Base-by-base conservation (phyloP, 805 yeast genomes). In the Metschnikowia matae region DNA sequence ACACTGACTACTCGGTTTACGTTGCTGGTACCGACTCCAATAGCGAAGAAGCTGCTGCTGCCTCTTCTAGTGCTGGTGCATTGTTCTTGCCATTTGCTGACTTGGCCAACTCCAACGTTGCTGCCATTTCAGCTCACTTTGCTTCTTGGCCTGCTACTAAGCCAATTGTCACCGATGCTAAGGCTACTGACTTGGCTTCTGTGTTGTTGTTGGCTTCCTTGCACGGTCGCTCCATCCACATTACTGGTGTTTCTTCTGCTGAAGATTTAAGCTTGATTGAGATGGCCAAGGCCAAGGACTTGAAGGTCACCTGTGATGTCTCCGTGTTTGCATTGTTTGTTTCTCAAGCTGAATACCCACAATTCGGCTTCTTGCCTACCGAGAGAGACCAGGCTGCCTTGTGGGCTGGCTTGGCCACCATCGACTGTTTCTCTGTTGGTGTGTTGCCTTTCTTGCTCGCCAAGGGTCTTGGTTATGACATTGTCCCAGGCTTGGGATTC, bases 161-260 rank as follows among this genome's bases (percentile, higher is more conserved):
- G 73, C 92, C 94, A 52, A 85, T 92, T 53, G 79, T 91, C 56
- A 89, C 97, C 39, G 97, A 92, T 70, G 97, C 98, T 45, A 84
- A 82, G 66, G 84, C 92, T 23, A 87, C 97, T 37, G 92, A 89
- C 62, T 77, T 92, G 63, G 98, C 98, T n/a, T 87, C 96, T 3
- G 85, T 91, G 41, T 74, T 92, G 66, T 79, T 92, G 62, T 76
- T 92, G 70, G 96, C 97, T 40, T 87, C 96, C 26, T 79, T 92
- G 65, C 90, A 88, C 76, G 80, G 75, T 71, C 81, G 96, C 63
- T 75, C 89, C 38, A 85, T 92, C 56, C 98, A 92, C 69, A 84
- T 92, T 60, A 88, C 96, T 49, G 90, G 87, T 58, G 94, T 92
- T 46, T 82, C 87, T 39, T 78, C 85, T 52, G 82, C 79, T 64